Conservation (phyloP, 192 early-diverging fungal genomes). For the Coemansia umbellata region DNA sequence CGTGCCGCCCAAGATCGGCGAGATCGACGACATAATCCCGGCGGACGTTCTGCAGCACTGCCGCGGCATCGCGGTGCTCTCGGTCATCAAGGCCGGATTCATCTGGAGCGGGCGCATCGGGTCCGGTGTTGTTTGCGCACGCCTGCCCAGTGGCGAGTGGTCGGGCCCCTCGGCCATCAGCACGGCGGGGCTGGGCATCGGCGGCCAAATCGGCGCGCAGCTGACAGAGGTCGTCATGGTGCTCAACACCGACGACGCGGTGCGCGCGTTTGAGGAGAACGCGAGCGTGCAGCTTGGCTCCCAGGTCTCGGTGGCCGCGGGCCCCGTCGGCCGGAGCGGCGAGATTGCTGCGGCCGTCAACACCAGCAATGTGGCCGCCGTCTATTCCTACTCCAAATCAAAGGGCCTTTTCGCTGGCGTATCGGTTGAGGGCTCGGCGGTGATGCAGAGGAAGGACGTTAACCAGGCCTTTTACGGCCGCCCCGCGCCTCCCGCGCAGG, state of each 20-base stretch:
- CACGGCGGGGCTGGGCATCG: constrained; percentile 79
- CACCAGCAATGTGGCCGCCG: constrained; percentile 69
- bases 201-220: constrained; percentile 84
- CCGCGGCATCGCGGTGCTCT: constrained; percentile 88
- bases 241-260: constrained; percentile 76
- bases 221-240: constrained; percentile 90
- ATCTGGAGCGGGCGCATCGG: constrained; percentile 84
- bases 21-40: constrained; percentile 68
- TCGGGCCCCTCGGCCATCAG: constrained; percentile 83
- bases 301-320: constrained; percentile 81
- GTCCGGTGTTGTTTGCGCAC: constrained; percentile 81
- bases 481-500: constrained; percentile 73
- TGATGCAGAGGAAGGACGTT: constrained; percentile 79
- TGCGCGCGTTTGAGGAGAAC: constrained; percentile 76
- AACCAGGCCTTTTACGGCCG: constrained; percentile 82
- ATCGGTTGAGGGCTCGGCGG: constrained; percentile 84
- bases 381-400: constrained; percentile 92
- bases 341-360: constrained; percentile 76
- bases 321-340: constrained; percentile 78
- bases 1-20: constrained; percentile 45
- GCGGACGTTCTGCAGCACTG: constrained; percentile 65
- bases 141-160: constrained; percentile 65
- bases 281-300: constrained; percentile 88
- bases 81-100: constrained; percentile 90
- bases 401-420: constrained; percentile 92